These are phyloP conservation scores for Xylariaceae sp. DNA, from an alignment of 2,329 filamentous ascomycete genomes.

Conservation along the genomic window DNA sequence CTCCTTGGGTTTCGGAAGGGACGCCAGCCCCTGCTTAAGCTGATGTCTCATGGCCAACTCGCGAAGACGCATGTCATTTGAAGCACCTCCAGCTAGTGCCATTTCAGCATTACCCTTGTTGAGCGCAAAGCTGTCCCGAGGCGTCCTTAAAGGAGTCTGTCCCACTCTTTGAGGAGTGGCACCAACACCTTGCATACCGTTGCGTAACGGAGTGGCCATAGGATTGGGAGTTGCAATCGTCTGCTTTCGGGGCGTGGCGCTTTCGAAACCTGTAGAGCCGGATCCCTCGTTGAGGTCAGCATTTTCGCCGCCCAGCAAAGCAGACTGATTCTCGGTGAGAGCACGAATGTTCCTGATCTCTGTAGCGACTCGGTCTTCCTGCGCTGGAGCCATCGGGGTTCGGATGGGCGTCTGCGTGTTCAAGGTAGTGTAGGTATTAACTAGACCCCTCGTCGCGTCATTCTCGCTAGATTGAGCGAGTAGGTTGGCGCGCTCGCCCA, in stretches of 20 bases:
- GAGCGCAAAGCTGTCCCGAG: constrained; percentile 78
- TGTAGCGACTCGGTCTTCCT: constrained; percentile 94
- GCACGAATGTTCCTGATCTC: constrained; percentile 92
- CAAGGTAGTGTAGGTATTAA: constrained; percentile 80
- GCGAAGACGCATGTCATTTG: constrained; percentile 66
- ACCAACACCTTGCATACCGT: constrained; percentile 55
- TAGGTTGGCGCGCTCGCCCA: constrained; percentile 76
- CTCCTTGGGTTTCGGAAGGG: constrained; percentile 87
- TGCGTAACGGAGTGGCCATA: constrained; percentile 79
- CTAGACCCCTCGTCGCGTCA: constrained; percentile 74
- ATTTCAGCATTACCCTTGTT: constrained; percentile 66
- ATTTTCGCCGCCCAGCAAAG: constrained; percentile 88
- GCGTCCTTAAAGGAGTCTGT: constrained; percentile 81
- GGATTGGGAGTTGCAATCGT: constrained; percentile 89
- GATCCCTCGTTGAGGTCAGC: constrained; percentile 77
- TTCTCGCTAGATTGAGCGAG: constrained; percentile 75
- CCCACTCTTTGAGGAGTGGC: constrained; percentile 66
- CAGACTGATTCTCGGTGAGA: constrained; percentile 89
- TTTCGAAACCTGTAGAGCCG: constrained; percentile 82
- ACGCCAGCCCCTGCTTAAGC: constrained; percentile 67
- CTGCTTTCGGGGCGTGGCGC: constrained; percentile 74
- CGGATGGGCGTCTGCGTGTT: constrained; percentile 81
- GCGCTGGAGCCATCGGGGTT: constrained; percentile 82
- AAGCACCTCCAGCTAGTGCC: constrained; percentile 67
- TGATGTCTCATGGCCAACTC: constrained; percentile 64